Evolutionary conservation across 73 alveolate genomes (phyloP), one percentile per base, ranked within the genome.

Genomic region (Paramecium caudatum): DNA sequence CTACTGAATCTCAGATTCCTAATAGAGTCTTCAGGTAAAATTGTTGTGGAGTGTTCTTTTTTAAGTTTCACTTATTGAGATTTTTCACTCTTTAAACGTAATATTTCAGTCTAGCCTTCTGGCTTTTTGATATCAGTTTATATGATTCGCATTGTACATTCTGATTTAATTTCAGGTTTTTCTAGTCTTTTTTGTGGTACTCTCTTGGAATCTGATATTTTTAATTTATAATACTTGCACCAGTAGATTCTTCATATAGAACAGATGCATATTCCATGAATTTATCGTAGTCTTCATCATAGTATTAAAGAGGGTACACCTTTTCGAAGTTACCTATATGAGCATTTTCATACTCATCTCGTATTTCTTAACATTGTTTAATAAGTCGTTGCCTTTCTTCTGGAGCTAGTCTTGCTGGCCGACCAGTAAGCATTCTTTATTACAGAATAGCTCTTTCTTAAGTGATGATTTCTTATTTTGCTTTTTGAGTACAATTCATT

Each of bases 331-430:
- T 90, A 5, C 95, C 95, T 1, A 91, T n/a, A 91, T 93, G 61
- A 23, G 78, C 78, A 15, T 17, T 81, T 82, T 93, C 96, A 30
- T 55, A 93, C 45, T 91, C 16, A 82, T 91, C 95, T 63, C 94
- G 91, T 17, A 19, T 17, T 10, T 39, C 48, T 37, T 74, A 74
- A 1, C 84, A 69, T 37, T 93, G 33, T 15, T 39, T 80, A 25
- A 45, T 49, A 37, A 88, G 55, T 25, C 50, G 8, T 27, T 50
- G 82, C 45, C 83, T 93, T 33, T 93, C 94, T 37, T 93, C 96
- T 50, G 41, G 46, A 10, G 90, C 17, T 8, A 49, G 9, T 32
- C 17, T 91, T 6, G 5, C 19, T 0, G 43, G 68, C 36, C 81
- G 91, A 15, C 86, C 81, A 21, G 91, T 33, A 19, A 82, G 36